Conservation (phyloP, 441 rosid species). For the Capsella rubella region DNA sequence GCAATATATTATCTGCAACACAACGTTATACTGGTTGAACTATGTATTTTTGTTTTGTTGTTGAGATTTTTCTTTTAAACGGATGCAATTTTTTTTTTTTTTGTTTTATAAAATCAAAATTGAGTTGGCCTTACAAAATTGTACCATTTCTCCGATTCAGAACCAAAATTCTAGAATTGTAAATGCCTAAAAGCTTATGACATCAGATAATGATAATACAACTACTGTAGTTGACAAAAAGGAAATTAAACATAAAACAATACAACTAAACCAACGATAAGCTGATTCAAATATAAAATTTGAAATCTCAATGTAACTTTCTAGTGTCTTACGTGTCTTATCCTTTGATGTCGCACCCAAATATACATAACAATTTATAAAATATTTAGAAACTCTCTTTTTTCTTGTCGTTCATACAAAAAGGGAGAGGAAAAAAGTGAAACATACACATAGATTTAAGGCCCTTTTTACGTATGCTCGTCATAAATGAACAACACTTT, state of each 20-base stretch:
- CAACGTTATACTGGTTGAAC: neutral
- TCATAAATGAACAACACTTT: constrained; percentile 42
- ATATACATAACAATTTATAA: constrained; percentile 18
- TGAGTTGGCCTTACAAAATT: neutral
- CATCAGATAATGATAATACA: constrained; percentile 22
- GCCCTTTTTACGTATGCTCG: constrained; percentile 46
- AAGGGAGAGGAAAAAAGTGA: constrained; percentile 40
- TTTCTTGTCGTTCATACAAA: constrained; percentile 37
- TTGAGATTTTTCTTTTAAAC: too few species aligned
- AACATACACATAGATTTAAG: constrained; percentile 44
- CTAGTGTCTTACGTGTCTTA: constrained; percentile 41
- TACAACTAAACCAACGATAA: constrained; percentile 27
- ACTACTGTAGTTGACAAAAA: neutral
- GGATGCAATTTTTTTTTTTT: neutral
- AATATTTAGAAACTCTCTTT: constrained; percentile 13
- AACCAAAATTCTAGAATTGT: neutral
- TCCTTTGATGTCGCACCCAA: constrained; percentile 44
- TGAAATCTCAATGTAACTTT: constrained; percentile 6
- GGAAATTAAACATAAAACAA: neutral
- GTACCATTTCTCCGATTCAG: neutral
- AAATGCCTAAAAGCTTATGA: constrained; percentile 33
- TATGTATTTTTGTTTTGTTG: neutral
- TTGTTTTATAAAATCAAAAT: neutral
- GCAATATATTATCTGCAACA: neutral
- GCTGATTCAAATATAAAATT: constrained; percentile 29